Evolutionary conservation across 106 monocot genomes (phyloP).

Genomic region (Dioscorea zingiberensis): DNA sequence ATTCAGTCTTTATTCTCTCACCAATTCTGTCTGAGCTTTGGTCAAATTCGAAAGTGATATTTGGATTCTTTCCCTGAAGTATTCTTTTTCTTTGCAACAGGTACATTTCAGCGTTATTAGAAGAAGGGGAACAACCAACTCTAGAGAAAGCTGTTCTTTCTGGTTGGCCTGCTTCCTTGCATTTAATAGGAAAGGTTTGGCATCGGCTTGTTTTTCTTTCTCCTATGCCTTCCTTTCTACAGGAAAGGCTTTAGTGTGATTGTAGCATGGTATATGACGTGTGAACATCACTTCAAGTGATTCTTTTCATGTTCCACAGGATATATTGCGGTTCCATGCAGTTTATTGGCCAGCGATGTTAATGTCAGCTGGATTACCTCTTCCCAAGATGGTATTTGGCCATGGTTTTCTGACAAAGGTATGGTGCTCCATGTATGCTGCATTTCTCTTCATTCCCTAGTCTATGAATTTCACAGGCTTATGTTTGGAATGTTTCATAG

Average conservation of each 20-base stretch:
- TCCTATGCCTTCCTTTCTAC: too few relatives aligned
- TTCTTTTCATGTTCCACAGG: conserved; percentile 24
- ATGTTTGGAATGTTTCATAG: too few relatives aligned
- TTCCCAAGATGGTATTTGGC: conserved; percentile 92
- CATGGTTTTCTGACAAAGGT: conserved; percentile 99
- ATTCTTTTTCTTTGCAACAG: conserved; percentile 22
- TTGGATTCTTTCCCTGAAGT: not conserved
- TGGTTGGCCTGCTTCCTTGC: conserved; percentile 96
- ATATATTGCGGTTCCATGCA: conserved; percentile 97
- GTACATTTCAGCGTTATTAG: conserved; percentile 85
- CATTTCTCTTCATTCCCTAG: not conserved
- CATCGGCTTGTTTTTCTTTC: not conserved
- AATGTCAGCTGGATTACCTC: conserved; percentile 81
- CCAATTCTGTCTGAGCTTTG: too few relatives aligned
- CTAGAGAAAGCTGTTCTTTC: conserved; percentile 63
- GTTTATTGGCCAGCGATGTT: conserved; percentile 99
- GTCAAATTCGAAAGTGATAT: not conserved
- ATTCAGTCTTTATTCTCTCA: too few relatives aligned
- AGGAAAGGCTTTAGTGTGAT: not conserved
- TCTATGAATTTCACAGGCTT: too few relatives aligned
- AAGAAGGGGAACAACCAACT: conserved; percentile 58
- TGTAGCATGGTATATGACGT: not conserved
- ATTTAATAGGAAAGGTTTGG: conserved; percentile 88
- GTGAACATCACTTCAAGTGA: not conserved
- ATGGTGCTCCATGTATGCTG: conserved; percentile 10